phyloP scores from a whole-genome alignment of 495 filamentous ascomycete genomes.

The Neurospora hispaniola region DNA sequence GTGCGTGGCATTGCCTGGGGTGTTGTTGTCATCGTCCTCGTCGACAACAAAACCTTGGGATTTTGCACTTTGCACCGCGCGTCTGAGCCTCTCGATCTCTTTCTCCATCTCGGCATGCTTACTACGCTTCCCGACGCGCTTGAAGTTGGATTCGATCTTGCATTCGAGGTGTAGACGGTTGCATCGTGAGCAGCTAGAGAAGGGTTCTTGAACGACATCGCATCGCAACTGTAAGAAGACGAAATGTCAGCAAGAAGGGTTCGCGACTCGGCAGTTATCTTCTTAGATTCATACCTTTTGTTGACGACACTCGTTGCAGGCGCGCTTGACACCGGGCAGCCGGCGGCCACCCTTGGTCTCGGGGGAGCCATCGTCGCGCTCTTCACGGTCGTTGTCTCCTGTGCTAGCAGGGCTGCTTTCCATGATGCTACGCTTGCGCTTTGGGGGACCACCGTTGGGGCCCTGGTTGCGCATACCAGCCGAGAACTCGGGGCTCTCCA shows the following conservation, averaged over 20 bases:
- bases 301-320: conserved; percentile 91
- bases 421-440: conserved; percentile 37
- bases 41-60: conserved; percentile 39
- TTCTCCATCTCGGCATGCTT: conserved; percentile 91
- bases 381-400: conserved; percentile 54
- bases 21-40: conserved; percentile 32
- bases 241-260: conserved; percentile 19
- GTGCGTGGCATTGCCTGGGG: conserved; percentile 20
- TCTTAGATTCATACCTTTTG: conserved; percentile 51
- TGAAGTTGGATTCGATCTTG: conserved; percentile 91
- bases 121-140: conserved; percentile 80
- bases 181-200: conserved; percentile 71
- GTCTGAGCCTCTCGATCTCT: conserved; percentile 52
- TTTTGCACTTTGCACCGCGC: conserved; percentile 37
- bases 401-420: conserved; percentile 63
- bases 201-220: conserved; percentile 82
- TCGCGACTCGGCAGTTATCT: background rate
- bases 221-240: conserved; percentile 51
- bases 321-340: conserved; percentile 65
- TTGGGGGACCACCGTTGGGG: conserved; percentile 25
- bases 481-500: conserved; percentile 26
- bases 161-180: conserved; percentile 76
- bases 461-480: conserved; percentile 33
- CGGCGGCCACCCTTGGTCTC: conserved; percentile 21
- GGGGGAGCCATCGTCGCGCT: conserved; percentile 41